Percentiles rank a stretch among this genome's conserved stretches.
These are phyloP conservation scores for Lignosus rhinocerotis DNA, from an alignment of 1,284 basidiomycete genomes.

Conservation along the genomic window DNA sequence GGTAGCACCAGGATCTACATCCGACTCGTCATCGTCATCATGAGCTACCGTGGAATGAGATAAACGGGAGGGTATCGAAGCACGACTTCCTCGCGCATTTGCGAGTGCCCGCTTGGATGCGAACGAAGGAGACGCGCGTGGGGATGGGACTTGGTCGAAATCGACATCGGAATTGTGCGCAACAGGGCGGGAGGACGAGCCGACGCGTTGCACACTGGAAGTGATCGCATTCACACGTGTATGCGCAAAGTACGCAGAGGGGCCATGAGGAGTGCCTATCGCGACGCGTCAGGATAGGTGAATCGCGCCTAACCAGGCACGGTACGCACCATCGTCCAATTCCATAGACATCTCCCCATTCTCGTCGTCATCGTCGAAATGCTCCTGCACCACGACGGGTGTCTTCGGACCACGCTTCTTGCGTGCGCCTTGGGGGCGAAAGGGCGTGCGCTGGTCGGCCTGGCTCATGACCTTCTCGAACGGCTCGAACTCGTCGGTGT, in stretches of 20 bases:
- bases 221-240: constrained; percentile 48
- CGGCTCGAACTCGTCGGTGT: constrained; percentile 84
- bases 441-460: constrained; percentile 64
- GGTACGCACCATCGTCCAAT: constrained; percentile 55
- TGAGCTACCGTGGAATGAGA: constrained; percentile 36
- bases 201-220: constrained; percentile 44
- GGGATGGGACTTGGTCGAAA: constrained; percentile 68
- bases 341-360: constrained; percentile 76
- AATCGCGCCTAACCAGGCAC: constrained; percentile 3
- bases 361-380: constrained; percentile 46
- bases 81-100: constrained; percentile 31
- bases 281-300: constrained; percentile 11
- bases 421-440: constrained; percentile 44
- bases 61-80: constrained; percentile 48
- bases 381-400: constrained; percentile 21
- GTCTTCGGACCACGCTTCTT: constrained; percentile 40
- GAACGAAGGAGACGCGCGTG: constrained; percentile 33
- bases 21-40: constrained; percentile 33
- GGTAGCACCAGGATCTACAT: constrained; percentile 20
- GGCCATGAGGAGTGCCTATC: constrained; percentile 40
- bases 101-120: constrained; percentile 35
- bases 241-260: constrained; percentile 56
- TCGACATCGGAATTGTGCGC: constrained; percentile 56
- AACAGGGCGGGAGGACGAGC: constrained; percentile 53
- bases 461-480: constrained; percentile 75